Evolutionary conservation across 2,329 filamentous ascomycete species (phyloP), one percentile per base, ranked within the genome.

Genomic region (Fusarium agapanthi): DNA sequence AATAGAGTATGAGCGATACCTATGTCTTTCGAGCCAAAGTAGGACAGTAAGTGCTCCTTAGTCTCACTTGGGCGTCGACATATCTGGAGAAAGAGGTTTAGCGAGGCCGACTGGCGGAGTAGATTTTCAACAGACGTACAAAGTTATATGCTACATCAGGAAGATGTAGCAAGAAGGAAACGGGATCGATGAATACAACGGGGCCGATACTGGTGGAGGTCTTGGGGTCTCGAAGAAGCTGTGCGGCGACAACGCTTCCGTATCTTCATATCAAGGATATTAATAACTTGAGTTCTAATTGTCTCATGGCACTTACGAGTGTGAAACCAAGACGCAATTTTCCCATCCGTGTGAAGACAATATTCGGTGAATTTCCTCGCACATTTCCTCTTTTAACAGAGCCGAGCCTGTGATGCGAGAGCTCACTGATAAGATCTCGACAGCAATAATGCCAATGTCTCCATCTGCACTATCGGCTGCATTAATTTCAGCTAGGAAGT

Each of bases 111-210:
- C 32, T 6, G 10, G 6, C 9, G 20, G 30, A 7, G 3, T 41
- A 43, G 20, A 18, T 14, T n/a, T 3, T n/a, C 9, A 14, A n/a
- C 3, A n/a, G 6, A 24, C 61, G 8, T 65, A 79, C 77, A 77
- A 91, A 91, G 72, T 91, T 92, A 78, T 89, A 91, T 4, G 88
- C 88, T 14, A 91, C 88, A 70, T 90, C 86, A 8, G 89, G 88
- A 14, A 90, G 84, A 76, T 91, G 88, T 6, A 91, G 81, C 3
- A 90, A 79, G 51, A 91, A 85, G 0, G 87, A 87, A 2, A 91
- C 87, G 0, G 89, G 90, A 75, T 91, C 89, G 37, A 91, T 83
- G 30, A 91, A 82, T 1, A 91, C 75, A 6, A 87, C 79, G 0
- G 86, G 82, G 2, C 85, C 84, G 44, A 91, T 86, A 11, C 61